Conservation (phyloP, 495 filamentous ascomycete genomes). For the Aspergillus campestris region DNA sequence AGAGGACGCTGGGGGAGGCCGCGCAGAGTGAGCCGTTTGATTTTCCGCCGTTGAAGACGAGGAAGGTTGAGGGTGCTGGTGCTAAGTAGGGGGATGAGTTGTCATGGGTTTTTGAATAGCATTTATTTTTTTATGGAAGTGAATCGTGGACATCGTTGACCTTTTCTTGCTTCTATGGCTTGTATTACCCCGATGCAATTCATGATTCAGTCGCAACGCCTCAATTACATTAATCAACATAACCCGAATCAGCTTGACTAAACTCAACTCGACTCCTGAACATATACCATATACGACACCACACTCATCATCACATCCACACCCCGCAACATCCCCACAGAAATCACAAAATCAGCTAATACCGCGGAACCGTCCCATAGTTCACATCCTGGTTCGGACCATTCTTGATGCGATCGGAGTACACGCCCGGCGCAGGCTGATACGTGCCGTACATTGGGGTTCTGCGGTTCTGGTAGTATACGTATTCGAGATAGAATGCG, state of each 20-base stretch:
- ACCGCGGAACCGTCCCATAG: slow-evolving; percentile 41
- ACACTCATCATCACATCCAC: too few species aligned
- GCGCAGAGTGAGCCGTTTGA: slow-evolving; percentile 60
- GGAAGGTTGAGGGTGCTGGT: slow-evolving; percentile 17
- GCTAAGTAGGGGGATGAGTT: slow-evolving; percentile 5
- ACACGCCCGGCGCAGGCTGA: slow-evolving; percentile 58
- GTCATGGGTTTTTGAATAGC: slow-evolving; percentile 3
- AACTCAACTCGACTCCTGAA: too few species aligned
- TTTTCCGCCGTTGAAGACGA: slow-evolving; percentile 62
- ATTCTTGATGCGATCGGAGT: slow-evolving; percentile 67
- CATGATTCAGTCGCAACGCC: too few species aligned
- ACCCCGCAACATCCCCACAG: too few species aligned
- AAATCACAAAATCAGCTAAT: slow-evolving; percentile 1
- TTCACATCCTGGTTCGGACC: slow-evolving; percentile 45
- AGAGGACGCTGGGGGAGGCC: slow-evolving; percentile 52
- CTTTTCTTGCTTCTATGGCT: too few species aligned
- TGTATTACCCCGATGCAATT: too few species aligned
- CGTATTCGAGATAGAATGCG: slow-evolving; percentile 84
- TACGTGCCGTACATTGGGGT: slow-evolving; percentile 26
- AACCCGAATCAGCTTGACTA: too few species aligned
- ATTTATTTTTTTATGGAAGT: not conserved
- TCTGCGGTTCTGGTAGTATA: slow-evolving; percentile 67
- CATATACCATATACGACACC: too few species aligned
- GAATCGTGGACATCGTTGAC: too few species aligned
- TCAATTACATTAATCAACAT: too few species aligned